A percentile compares a stretch with the other conserved stretches of the same genome.
These are phyloP conservation scores for Suhomyces bokatorum DNA, from an alignment of 1,139 yeast species.

Conservation along the genomic window DNA sequence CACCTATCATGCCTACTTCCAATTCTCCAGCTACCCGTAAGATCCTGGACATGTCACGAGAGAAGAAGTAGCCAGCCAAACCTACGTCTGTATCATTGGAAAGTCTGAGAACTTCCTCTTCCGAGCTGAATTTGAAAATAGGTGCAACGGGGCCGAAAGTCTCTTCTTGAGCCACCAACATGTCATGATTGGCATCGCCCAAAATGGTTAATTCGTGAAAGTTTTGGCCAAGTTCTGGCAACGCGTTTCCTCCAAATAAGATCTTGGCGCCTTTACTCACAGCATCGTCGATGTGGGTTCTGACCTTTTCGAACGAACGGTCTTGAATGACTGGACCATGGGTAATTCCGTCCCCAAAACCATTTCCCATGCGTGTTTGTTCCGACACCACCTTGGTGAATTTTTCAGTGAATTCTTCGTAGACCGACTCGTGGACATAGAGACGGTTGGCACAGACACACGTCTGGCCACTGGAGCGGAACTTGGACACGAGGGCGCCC, in stretches of 20 bases:
- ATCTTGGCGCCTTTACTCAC: slow-evolving; percentile 42
- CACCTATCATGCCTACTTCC: slow-evolving; percentile 50
- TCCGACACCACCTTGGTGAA: slow-evolving; percentile 33
- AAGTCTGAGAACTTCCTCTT: slow-evolving; percentile 39
- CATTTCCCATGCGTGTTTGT: slow-evolving; percentile 32
- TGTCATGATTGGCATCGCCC: slow-evolving; percentile 39
- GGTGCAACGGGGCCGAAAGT: slow-evolving; percentile 53
- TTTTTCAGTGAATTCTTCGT: slow-evolving; percentile 53
- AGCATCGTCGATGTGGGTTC: slow-evolving; percentile 44
- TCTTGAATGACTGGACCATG: slow-evolving; percentile 48
- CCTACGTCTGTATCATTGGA: slow-evolving; percentile 47
- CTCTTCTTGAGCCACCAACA: slow-evolving; percentile 44
- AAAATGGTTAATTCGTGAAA: slow-evolving; percentile 45
- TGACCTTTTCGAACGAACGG: slow-evolving; percentile 41
- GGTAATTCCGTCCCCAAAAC: slow-evolving; percentile 43
- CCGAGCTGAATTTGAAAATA: slow-evolving; percentile 38
- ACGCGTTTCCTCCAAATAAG: slow-evolving; percentile 42
- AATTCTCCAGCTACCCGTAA: slow-evolving; percentile 50
- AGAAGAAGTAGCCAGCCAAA: slow-evolving; percentile 46
- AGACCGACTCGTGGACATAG: slow-evolving; percentile 67
- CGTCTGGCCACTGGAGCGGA: slow-evolving; percentile 79
- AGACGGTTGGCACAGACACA: slow-evolving; percentile 89
- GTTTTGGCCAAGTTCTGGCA: slow-evolving; percentile 40
- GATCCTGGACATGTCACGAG: slow-evolving; percentile 52
- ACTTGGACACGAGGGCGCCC: slow-evolving; percentile 56